Evolutionary conservation across 306 rosid genomes (phyloP).

Genomic region (Chamaecrista fasciculata): DNA sequence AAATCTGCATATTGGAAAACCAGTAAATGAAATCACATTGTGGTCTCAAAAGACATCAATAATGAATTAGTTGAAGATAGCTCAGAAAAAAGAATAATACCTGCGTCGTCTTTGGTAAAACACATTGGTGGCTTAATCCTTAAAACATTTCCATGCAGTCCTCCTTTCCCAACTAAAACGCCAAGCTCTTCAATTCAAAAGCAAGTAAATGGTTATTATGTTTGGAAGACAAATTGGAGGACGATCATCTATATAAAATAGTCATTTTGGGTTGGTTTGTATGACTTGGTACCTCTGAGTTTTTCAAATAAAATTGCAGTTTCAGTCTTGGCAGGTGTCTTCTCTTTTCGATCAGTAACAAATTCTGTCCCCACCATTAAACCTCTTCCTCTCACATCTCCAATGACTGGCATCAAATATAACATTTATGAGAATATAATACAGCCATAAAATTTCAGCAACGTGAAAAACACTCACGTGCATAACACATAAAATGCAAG

Average conservation of each 20-base stretch:
- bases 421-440: conserved; percentile 16
- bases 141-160: conserved; percentile 82
- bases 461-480: conserved; percentile 18
- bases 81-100: conserved; percentile 33
- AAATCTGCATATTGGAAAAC: conserved; percentile 58
- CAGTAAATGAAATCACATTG: neutral
- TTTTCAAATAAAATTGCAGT: conserved; percentile 69
- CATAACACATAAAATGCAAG: neutral
- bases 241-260: neutral
- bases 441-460: conserved; percentile 16
- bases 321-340: conserved; percentile 85
- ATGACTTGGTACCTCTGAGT: conserved; percentile 59
- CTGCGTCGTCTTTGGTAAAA: conserved; percentile 85
- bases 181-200: conserved; percentile 66
- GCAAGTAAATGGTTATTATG: conserved; percentile 27
- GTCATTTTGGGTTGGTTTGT: neutral
- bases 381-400: conserved; percentile 87
- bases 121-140: conserved; percentile 95
- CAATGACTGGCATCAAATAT: conserved; percentile 55
- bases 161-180: conserved; percentile 84
- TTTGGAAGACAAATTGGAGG: neutral
- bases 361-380: conserved; percentile 83
- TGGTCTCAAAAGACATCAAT: conserved; percentile 14
- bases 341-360: conserved; percentile 56
- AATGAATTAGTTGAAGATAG: conserved; percentile 11